Evolutionary conservation across 1,139 yeast species (phyloP).

Genomic region (Sugiyamaella castrensis): DNA sequence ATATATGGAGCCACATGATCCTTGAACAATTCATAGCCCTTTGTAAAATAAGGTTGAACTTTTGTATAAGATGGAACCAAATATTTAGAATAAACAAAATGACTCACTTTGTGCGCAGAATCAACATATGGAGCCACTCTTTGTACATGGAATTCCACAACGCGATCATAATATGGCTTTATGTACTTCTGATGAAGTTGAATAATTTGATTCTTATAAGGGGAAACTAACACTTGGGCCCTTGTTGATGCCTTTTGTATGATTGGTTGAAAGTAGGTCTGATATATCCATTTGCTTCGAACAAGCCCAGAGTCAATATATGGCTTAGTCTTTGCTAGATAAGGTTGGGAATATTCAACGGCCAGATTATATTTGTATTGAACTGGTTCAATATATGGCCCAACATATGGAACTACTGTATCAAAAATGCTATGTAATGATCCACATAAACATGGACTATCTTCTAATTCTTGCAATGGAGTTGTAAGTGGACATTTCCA

Average conservation of each 20-base stretch:
- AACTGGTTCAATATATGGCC: constrained; percentile 21
- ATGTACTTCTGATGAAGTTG: constrained; percentile 17
- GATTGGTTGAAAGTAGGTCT: constrained; percentile 22
- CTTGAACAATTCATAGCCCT: constrained; percentile 10
- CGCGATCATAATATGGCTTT: constrained; percentile 15
- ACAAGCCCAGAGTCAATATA: constrained; percentile 14
- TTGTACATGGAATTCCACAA: constrained; percentile 14
- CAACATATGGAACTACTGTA: constrained; percentile 20
- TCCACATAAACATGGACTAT: constrained; percentile 26
- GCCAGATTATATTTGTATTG: constrained; percentile 19
- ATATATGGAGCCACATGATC: constrained; percentile 19
- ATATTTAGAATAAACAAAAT: not conserved
- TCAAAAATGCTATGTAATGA: constrained; percentile 25
- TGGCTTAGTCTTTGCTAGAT: constrained; percentile 24
- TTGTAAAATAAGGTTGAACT: constrained; percentile 14
- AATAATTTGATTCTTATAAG: constrained; percentile 17
- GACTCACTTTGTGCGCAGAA: not conserved
- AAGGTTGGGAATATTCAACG: constrained; percentile 27
- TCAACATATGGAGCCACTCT: constrained; percentile 15
- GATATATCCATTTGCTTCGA: constrained; percentile 18
- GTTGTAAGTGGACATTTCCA: constrained; percentile 31
- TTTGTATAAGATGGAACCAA: constrained; percentile 8
- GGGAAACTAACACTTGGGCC: constrained; percentile 16
- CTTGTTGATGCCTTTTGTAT: constrained; percentile 12
- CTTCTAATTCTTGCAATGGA: constrained; percentile 9